A percentile compares a stretch with the other conserved stretches of the same genome.
These are phyloP conservation scores for Chaetomium tenue DNA, from an alignment of 495 filamentous ascomycete species.

Conservation along the genomic window DNA sequence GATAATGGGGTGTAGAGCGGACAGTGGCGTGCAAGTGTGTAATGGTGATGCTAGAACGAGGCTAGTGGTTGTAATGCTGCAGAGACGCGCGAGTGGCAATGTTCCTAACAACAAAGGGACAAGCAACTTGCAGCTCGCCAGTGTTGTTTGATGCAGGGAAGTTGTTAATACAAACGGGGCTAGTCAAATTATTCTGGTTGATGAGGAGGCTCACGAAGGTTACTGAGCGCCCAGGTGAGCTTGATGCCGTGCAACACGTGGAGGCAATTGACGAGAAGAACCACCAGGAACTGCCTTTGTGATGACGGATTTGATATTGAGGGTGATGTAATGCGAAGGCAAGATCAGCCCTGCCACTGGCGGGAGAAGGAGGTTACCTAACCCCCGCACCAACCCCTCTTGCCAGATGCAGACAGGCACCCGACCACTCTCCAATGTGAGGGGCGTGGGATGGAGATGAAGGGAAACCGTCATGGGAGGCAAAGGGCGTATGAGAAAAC, in stretches of 20 bases:
- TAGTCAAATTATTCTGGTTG: neutral
- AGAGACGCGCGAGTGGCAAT: slow-evolving; percentile 11
- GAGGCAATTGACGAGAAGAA: neutral
- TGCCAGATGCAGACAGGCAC: too few relatives aligned
- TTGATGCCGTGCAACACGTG: neutral
- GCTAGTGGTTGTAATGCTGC: neutral
- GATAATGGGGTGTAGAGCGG: neutral
- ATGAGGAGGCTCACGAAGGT: too few relatives aligned
- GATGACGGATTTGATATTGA: slow-evolving; percentile 28
- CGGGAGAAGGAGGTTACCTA: neutral
- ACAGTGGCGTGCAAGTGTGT: neutral
- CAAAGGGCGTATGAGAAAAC: neutral
- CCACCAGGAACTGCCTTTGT: slow-evolving; percentile 2
- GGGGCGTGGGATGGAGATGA: too few relatives aligned
- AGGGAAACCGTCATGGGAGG: too few relatives aligned
- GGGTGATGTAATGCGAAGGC: slow-evolving; percentile 17
- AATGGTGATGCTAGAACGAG: neutral
- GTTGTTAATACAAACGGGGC: neutral
- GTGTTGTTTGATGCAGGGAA: neutral
- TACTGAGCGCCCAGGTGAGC: neutral
- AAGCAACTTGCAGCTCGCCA: slow-evolving; percentile 10
- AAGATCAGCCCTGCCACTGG: neutral
- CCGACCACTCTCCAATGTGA: too few relatives aligned
- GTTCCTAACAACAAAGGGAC: slow-evolving; percentile 5
- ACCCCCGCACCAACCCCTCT: slow-evolving; percentile 8